A percentile compares a stretch with the other conserved stretches of the same genome.
Conservation (phyloP, 2,329 filamentous ascomycete genomes). For the Dissoconium aciculare region DNA sequence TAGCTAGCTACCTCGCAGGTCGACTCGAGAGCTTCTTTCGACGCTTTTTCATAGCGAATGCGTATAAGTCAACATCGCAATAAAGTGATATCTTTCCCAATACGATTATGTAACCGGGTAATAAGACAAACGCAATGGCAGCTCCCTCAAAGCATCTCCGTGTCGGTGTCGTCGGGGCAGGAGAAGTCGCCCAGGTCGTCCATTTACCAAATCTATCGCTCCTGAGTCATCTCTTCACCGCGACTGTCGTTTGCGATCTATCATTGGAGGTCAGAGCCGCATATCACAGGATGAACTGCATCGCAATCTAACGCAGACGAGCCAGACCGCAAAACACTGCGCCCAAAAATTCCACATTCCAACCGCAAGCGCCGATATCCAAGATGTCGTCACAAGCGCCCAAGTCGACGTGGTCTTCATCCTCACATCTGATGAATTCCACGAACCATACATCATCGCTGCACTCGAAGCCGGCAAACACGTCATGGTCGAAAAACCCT, state of each 20-base stretch:
- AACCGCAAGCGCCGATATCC: constrained; percentile 24
- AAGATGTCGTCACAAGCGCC: constrained; percentile 29
- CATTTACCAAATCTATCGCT: constrained; percentile 38
- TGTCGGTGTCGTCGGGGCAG: constrained; percentile 35
- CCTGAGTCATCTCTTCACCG: constrained; percentile 31
- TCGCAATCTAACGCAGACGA: neutral
- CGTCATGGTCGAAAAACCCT: constrained; percentile 45
- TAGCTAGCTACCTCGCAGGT: too few species aligned
- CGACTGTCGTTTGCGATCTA: constrained; percentile 39
- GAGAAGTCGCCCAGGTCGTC: constrained; percentile 31
- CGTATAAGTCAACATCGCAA: too few species aligned
- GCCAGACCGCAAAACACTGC: constrained; percentile 25
- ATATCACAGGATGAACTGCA: constrained; percentile 10
- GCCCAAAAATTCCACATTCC: constrained; percentile 23
- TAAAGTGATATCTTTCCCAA: too few species aligned
- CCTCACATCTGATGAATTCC: constrained; percentile 39
- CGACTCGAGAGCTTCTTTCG: too few species aligned
- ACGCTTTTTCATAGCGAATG: too few species aligned
- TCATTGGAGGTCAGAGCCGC: constrained; percentile 25
- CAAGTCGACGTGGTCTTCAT: constrained; percentile 42
- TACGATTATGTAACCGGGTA: too few species aligned
- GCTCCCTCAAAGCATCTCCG: too few species aligned
- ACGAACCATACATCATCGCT: constrained; percentile 37
- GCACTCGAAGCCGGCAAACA: constrained; percentile 42
- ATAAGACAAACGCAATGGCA: too few species aligned